Percentiles rank a stretch among this genome's conserved stretches.
These are phyloP conservation scores for Xylaria multiplex DNA, from an alignment of 2,329 filamentous ascomycete species.

Conservation along the genomic window DNA sequence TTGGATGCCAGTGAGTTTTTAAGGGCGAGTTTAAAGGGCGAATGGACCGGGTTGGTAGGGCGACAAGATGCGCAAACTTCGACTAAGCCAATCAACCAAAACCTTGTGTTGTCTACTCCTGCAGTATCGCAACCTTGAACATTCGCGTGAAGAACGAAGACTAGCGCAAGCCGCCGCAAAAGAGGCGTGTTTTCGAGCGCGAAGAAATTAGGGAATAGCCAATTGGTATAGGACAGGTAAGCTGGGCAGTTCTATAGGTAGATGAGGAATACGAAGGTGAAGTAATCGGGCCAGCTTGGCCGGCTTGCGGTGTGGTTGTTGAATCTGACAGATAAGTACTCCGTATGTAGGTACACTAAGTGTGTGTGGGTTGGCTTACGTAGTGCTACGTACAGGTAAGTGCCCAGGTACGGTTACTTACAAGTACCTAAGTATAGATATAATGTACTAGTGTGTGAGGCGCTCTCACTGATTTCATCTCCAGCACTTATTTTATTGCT, in stretches of 20 bases:
- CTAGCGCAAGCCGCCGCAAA: constrained; percentile 10
- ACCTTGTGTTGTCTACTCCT: constrained; percentile 12
- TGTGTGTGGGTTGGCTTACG: no score
- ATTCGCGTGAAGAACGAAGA: neutral
- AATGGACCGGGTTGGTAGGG: neutral
- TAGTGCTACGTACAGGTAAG: no score
- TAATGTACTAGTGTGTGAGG: no score
- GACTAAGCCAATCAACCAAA: constrained; percentile 13
- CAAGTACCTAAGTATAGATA: no score
- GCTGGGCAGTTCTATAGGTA: neutral
- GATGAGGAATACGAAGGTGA: neutral
- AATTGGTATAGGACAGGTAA: neutral
- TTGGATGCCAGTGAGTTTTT: constrained; percentile 5
- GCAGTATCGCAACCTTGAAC: constrained; percentile 10
- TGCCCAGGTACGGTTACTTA: no score
- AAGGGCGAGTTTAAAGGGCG: neutral
- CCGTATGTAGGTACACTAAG: neutral
- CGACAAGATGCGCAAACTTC: constrained; percentile 19
- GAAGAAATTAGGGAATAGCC: no score
- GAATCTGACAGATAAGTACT: neutral
- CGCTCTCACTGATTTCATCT: no score
- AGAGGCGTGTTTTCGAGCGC: neutral
- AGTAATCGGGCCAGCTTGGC: constrained; percentile 21
- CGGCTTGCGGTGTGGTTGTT: neutral
- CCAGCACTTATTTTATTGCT: no score